Evolutionary conservation across 345 rosid genomes (phyloP), one percentile per base, ranked within the genome.

Genomic region (Salix suchowensis): DNA sequence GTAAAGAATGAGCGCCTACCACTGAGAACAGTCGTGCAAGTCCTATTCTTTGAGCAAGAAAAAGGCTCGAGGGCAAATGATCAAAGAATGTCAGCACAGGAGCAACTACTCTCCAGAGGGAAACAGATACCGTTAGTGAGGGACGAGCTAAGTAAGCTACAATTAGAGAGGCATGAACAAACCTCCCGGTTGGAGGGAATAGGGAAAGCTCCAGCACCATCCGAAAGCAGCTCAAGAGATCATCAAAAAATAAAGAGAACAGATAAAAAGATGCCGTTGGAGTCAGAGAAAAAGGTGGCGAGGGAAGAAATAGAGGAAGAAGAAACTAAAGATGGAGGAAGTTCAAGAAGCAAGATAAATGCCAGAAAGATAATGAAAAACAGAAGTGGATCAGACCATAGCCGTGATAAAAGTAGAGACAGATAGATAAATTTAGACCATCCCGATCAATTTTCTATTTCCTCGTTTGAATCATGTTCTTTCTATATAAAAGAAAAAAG

Each of bases 1-100:
- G 94, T 92, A 52, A 96, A 94, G 84, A 96, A 96, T 48, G 99
- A 94, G 84, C 85, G 97, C 74, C 87, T 96, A 36, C 99, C 99
- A 11, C 55, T 96, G 80, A 88, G 97, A 82, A 96, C 98, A 2
- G 98, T 96, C 2, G 99, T 96, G 70, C 99, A 91, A 79, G 90
- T 91, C 76, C 91, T 94, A 75, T 96, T 87, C 87, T 96, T 91
- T 37, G 99, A 96, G 24, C 98, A 91, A 74, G 97, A 94, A 75
- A 84, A 70, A 74, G 76, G 78, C 24, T 68, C 76, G 37, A 76
- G 70, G 44, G 73, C 23, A 3, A 66, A n/a, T 4, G 74, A 64
- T 70, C 79, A 78, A 7, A 83, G 77, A 75, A 66, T 62, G 71
- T 18, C 65, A 39, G 15, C 77, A 6, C 81, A 71, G 28, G 85